Percentiles rank a stretch among this genome's conserved stretches.
phyloP scores from a whole-genome alignment of 768 basidiomycete species.

The Collybia sordida region DNA sequence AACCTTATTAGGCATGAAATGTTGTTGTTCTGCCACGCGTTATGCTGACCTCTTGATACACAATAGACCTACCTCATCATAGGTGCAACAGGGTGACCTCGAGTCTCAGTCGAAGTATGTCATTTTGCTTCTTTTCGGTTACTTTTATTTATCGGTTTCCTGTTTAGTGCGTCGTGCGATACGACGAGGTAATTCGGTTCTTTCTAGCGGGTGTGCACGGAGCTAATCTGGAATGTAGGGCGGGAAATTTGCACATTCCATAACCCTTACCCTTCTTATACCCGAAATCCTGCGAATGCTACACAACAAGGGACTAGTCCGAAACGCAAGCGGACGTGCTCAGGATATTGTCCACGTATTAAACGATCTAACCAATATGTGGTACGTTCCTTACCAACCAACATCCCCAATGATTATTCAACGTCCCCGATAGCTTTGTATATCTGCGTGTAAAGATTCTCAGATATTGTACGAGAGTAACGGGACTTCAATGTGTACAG shows the following conservation, averaged over 20 bases:
- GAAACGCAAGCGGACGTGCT: neutral
- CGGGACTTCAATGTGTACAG: neutral
- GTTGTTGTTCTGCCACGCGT: neutral
- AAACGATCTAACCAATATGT: neutral
- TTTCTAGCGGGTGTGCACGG: too few relatives aligned
- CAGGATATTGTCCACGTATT: neutral
- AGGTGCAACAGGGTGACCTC: slow-evolving; percentile 1
- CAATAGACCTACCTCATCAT: slow-evolving; percentile 1
- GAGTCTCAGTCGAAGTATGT: neutral
- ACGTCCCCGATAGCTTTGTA: neutral
- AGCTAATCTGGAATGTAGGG: too few relatives aligned
- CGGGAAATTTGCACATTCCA: too few relatives aligned
- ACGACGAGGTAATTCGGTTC: too few relatives aligned
- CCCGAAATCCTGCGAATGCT: too few relatives aligned
- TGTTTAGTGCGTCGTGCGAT: too few relatives aligned
- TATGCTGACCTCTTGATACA: too few relatives aligned
- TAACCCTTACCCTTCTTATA: neutral
- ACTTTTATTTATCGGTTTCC: too few relatives aligned
- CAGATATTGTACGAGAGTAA: neutral
- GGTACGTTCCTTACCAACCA: neutral
- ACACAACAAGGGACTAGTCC: neutral
- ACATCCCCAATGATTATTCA: neutral
- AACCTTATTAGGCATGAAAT: neutral
- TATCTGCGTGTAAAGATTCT: slow-evolving; percentile 4
- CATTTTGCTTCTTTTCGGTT: neutral